These are phyloP conservation scores for Pyrrhoderma noxium DNA, from an alignment of 1,284 basidiomycete genomes.

Conservation along the genomic window DNA sequence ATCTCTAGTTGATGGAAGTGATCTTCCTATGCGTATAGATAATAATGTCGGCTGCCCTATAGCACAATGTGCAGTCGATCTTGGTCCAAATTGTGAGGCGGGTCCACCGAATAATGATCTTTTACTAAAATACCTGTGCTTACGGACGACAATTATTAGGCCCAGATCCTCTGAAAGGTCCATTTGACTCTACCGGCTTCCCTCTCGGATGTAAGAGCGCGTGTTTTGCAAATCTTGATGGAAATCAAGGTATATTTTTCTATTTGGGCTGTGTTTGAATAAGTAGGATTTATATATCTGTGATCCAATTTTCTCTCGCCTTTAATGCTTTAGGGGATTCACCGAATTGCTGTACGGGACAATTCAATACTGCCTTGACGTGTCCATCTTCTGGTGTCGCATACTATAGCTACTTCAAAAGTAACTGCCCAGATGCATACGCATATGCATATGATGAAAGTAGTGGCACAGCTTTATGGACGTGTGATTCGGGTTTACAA, in stretches of 20 bases:
- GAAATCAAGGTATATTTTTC: slow-evolving; percentile 31
- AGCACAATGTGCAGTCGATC: slow-evolving; percentile 46
- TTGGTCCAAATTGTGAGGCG: slow-evolving; percentile 38
- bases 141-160: slow-evolving; percentile 27
- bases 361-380: slow-evolving; percentile 38
- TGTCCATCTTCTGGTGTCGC: slow-evolving; percentile 45
- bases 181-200: slow-evolving; percentile 42
- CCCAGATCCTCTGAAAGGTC: slow-evolving; percentile 44
- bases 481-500: slow-evolving; percentile 34
- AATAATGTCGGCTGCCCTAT: slow-evolving; percentile 45
- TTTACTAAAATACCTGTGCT: neutral
- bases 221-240: slow-evolving; percentile 46
- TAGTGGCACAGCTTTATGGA: slow-evolving; percentile 45
- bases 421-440: slow-evolving; percentile 46
- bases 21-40: slow-evolving; percentile 49
- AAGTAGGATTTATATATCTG: neutral
- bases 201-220: slow-evolving; percentile 53
- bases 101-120: neutral
- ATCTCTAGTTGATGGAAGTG: slow-evolving; percentile 51
- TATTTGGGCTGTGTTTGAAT: neutral
- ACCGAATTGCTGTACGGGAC: slow-evolving; percentile 51
- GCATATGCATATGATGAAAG: slow-evolving; percentile 52
- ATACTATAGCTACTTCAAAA: slow-evolving; percentile 52
- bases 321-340: slow-evolving; percentile 24
- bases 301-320: neutral